Percentiles rank a stretch among this genome's conserved stretches.
phyloP scores from a whole-genome alignment of 1,284 basidiomycete species.

The Stereum hirsutum region DNA sequence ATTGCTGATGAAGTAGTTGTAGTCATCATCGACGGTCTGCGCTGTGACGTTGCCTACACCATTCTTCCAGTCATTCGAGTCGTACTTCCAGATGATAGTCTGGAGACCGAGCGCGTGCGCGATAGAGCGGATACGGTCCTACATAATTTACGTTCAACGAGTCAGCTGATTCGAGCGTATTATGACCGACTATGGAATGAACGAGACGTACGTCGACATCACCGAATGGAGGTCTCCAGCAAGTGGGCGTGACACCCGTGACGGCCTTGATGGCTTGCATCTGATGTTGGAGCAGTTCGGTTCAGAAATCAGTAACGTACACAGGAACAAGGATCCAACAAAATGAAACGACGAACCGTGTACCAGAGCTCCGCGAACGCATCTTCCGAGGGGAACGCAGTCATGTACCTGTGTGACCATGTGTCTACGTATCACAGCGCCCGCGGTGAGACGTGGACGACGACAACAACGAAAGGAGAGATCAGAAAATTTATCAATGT shows the following conservation, averaged over 20 bases:
- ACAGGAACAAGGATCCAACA: not conserved
- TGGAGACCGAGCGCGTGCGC: slow-evolving; percentile 49
- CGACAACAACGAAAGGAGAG: not conserved
- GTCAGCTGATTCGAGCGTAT: not conserved
- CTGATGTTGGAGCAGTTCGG: too few relatives aligned
- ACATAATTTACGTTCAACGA: not conserved
- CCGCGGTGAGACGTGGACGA: not conserved
- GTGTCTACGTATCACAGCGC: slow-evolving; percentile 27
- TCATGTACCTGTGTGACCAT: slow-evolving; percentile 59
- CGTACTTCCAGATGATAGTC: slow-evolving; percentile 59
- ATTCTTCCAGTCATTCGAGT: slow-evolving; percentile 64
- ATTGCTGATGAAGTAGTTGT: slow-evolving; percentile 27
- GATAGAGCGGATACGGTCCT: slow-evolving; percentile 64
- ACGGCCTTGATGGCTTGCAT: slow-evolving; percentile 42
- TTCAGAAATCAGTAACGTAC: too few relatives aligned
- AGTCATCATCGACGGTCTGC: slow-evolving; percentile 31
- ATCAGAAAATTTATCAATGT: not conserved
- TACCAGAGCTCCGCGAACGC: slow-evolving; percentile 80
- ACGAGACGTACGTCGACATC: slow-evolving; percentile 36
- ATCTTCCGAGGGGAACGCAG: slow-evolving; percentile 60
- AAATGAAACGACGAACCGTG: slow-evolving; percentile 27
- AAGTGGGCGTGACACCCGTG: slow-evolving; percentile 57
- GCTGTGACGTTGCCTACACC: slow-evolving; percentile 34
- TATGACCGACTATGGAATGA: not conserved
- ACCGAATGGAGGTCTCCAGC: slow-evolving; percentile 66